phyloP scores from a whole-genome alignment of 371 early-diverging fungal genomes.

The Mucor indicus region DNA sequence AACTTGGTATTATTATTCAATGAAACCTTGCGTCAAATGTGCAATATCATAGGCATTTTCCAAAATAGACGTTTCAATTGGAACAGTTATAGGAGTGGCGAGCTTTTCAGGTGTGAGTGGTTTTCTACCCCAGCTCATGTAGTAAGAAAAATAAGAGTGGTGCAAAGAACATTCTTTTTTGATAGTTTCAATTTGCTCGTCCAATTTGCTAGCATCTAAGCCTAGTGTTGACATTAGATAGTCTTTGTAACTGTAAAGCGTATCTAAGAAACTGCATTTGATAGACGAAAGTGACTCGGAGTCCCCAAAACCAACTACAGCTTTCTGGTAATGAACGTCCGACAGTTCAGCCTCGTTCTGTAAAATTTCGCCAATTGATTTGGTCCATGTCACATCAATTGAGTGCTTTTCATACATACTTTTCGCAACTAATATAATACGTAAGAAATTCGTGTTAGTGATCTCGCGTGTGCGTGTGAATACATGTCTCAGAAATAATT shows the following conservation, averaged over 20 bases:
- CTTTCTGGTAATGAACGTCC: slow-evolving; percentile 33
- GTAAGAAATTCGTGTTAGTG: neutral
- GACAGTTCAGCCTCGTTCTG: slow-evolving; percentile 17
- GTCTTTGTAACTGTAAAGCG: slow-evolving; percentile 6
- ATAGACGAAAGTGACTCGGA: slow-evolving; percentile 11
- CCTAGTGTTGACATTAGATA: slow-evolving; percentile 13
- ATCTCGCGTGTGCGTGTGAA: neutral
- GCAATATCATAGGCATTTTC: slow-evolving; percentile 17
- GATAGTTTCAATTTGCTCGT: slow-evolving; percentile 8
- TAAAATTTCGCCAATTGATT: slow-evolving; percentile 19
- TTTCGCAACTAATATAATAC: slow-evolving; percentile 1
- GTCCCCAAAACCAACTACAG: slow-evolving; percentile 17
- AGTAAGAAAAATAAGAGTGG: slow-evolving; percentile 28
- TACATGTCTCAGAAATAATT: neutral
- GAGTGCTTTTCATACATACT: slow-evolving; percentile 7
- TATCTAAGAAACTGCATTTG: slow-evolving; percentile 8
- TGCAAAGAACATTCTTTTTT: slow-evolving; percentile 8
- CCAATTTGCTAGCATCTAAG: slow-evolving; percentile 5
- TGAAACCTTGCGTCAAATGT: slow-evolving; percentile 12
- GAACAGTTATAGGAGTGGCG: neutral
- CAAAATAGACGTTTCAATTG: neutral
- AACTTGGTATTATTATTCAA: no score
- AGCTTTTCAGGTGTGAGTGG: slow-evolving; percentile 12
- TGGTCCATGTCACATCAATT: slow-evolving; percentile 32
- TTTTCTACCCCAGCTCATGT: slow-evolving; percentile 40